Conservation (phyloP, 2,329 filamentous ascomycete species). For the Pseudogymnoascus sp. region DNA sequence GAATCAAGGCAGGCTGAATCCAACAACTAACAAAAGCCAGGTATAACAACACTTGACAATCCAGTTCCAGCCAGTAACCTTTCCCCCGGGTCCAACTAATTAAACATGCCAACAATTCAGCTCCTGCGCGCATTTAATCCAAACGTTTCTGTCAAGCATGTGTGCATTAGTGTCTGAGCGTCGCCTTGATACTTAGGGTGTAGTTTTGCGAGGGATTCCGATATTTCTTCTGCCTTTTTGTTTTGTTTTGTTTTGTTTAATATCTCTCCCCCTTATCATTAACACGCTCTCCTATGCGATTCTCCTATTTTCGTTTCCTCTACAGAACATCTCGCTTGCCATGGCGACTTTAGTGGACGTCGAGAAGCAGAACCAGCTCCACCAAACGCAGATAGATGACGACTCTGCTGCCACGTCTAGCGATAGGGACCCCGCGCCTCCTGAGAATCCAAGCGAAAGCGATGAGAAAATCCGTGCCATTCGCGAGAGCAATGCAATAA, state of each 20-base stretch:
- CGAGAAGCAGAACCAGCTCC: neutral
- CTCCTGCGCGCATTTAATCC: neutral
- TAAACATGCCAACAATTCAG: neutral
- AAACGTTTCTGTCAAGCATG: neutral
- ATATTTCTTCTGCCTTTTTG: too few species aligned
- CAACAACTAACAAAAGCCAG: neutral
- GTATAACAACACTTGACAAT: neutral
- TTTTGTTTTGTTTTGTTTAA: too few species aligned
- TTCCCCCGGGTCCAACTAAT: neutral
- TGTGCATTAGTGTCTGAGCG: neutral
- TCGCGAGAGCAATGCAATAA: conserved; percentile 2
- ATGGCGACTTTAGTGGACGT: conserved; percentile 1
- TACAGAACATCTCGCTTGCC: neutral
- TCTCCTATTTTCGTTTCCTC: neutral
- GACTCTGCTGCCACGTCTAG: neutral
- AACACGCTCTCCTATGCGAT: too few species aligned
- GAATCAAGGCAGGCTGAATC: neutral
- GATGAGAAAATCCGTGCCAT: conserved; percentile 4
- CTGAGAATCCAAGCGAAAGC: neutral
- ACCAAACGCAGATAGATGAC: neutral
- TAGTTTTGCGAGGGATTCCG: too few species aligned
- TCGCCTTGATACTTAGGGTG: too few species aligned
- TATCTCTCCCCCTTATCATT: neutral
- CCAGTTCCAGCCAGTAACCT: neutral
- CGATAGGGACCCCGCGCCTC: neutral